Evolutionary conservation across 768 basidiomycete genomes (phyloP).

Genomic region (Hericium rajendrae): DNA sequence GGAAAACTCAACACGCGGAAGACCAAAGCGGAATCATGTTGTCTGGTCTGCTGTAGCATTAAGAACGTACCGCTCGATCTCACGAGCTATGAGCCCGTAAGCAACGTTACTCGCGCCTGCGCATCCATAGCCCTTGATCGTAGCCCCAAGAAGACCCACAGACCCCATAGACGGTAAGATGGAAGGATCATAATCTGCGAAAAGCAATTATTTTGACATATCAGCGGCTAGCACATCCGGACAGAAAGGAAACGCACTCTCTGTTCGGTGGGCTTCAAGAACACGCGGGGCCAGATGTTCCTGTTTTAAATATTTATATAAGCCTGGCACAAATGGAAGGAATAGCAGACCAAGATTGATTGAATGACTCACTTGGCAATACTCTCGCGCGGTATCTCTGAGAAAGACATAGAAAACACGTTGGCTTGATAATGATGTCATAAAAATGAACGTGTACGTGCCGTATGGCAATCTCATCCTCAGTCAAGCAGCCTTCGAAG

Average conservation of each 20-base stretch:
- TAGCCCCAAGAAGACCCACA: constrained; percentile 84
- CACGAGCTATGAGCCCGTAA: constrained; percentile 88
- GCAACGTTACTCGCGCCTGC: constrained; percentile 88
- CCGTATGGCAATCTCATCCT: constrained; percentile 88
- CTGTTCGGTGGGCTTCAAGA: constrained; percentile 80
- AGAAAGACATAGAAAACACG: neutral
- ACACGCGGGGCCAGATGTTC: constrained; percentile 82
- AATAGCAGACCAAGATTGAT: neutral
- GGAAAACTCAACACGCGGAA: neutral
- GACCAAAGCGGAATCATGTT: neutral
- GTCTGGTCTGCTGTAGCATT: neutral
- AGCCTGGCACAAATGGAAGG: neutral
- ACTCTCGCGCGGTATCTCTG: constrained; percentile 71
- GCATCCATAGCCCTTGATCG: constrained; percentile 89
- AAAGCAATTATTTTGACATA: neutral
- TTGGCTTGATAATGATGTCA: neutral
- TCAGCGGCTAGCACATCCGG: neutral
- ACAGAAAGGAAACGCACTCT: constrained; percentile 39
- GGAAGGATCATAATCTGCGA: constrained; percentile 61
- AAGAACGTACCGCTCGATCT: constrained; percentile 70
- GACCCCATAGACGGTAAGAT: constrained; percentile 89
- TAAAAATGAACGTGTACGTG: constrained; percentile 21
- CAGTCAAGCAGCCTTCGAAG: constrained; percentile 70
- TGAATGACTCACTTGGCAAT: constrained; percentile 55
- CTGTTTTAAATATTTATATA: constrained; percentile 26